phyloP scores from a whole-genome alignment of 2,329 filamentous ascomycete genomes.

The Chaetoscypha palmicola region DNA sequence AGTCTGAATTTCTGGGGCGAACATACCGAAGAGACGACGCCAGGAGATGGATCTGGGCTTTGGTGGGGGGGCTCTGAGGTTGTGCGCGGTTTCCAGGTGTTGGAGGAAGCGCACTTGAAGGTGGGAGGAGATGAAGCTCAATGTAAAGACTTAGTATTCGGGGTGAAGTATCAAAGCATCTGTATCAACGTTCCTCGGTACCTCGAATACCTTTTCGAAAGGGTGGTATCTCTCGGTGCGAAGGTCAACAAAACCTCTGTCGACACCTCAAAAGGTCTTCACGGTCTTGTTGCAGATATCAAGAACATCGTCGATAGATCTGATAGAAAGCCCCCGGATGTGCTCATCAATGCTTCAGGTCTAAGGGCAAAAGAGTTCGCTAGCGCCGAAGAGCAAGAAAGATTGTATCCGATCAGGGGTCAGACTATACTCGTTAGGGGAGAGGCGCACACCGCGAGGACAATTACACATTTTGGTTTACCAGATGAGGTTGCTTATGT shows the following conservation, averaged over 20 bases:
- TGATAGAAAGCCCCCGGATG: conserved; percentile 4
- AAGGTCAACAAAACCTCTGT: conserved; percentile 7
- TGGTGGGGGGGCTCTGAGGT: conserved; percentile 12
- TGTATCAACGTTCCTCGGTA: conserved; percentile 17
- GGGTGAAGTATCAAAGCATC: conserved; percentile 12
- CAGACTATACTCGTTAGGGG: conserved; percentile 40
- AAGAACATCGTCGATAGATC: conserved; percentile 7
- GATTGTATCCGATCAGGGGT: conserved; percentile 37
- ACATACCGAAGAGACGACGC: conserved; percentile 16
- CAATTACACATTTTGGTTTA: conserved; percentile 24
- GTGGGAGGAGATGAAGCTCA: not conserved
- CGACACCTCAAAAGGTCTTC: conserved; percentile 3
- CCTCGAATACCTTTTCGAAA: conserved; percentile 21
- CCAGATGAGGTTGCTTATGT: conserved; percentile 31
- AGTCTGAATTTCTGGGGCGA: conserved; percentile 2
- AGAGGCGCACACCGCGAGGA: conserved; percentile 30
- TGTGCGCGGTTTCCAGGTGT: conserved; percentile 9
- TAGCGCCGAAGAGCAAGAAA: conserved; percentile 23
- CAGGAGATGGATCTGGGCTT: conserved; percentile 10
- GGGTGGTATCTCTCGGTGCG: conserved; percentile 15
- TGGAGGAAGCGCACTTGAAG: not conserved
- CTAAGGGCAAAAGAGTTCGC: conserved; percentile 34
- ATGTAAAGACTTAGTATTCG: conserved; percentile 10
- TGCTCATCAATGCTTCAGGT: conserved; percentile 38
- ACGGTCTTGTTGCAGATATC: conserved; percentile 8